Conservation (phyloP, 202 grass and related monocot species). For the Alloteropsis angusta region DNA sequence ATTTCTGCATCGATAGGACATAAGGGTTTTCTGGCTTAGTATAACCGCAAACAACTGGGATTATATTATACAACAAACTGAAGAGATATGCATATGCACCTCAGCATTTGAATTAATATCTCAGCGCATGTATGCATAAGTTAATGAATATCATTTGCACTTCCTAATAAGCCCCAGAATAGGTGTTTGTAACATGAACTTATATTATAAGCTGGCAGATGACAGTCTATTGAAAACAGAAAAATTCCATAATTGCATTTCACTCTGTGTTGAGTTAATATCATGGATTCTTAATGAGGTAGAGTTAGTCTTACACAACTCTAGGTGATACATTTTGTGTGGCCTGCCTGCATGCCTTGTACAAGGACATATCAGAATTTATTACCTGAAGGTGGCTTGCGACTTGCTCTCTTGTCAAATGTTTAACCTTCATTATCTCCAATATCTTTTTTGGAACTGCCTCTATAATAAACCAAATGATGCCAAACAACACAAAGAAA, state of each 20-base stretch:
- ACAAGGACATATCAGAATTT: neutral
- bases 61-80: no score
- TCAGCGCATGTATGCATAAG: neutral
- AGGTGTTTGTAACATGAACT: neutral
- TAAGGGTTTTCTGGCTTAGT: neutral
- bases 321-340: neutral
- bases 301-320: neutral
- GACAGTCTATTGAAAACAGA: neutral
- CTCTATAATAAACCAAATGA: constrained; percentile 10
- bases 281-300: neutral
- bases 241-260: neutral
- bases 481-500: neutral
- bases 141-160: neutral
- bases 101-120: neutral
- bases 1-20: constrained; percentile 12
- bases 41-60: neutral
- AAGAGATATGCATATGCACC: no score
- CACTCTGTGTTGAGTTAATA: neutral
- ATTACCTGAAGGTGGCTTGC: constrained; percentile 45
- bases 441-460: constrained; percentile 43
- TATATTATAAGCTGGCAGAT: neutral
- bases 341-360: neutral
- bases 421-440: constrained; percentile 40
- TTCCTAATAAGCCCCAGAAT: neutral
- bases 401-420: constrained; percentile 49